Evolutionary conservation across 2,329 filamentous ascomycete genomes (phyloP).

Genomic region (Fusarium burgessii): DNA sequence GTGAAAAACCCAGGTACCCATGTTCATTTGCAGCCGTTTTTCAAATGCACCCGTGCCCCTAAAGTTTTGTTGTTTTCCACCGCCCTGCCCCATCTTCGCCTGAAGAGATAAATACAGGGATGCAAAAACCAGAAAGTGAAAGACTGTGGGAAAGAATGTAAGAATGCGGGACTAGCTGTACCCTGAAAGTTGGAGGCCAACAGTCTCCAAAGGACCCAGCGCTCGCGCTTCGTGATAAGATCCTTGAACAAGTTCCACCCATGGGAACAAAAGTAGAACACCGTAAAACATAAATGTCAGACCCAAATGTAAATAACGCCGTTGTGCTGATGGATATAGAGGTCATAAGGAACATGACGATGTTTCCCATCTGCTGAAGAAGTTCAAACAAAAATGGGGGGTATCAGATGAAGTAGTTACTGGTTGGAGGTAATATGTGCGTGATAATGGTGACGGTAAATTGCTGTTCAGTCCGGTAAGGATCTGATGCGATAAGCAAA

Average conservation of each 20-base stretch:
- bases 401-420: conserved; percentile 54
- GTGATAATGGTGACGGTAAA: conserved; percentile 34
- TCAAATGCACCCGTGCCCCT: conserved; percentile 21
- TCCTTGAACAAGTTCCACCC: conserved; percentile 16
- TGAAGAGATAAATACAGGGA: conserved; percentile 15
- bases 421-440: conserved; percentile 48
- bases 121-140: conserved; percentile 17
- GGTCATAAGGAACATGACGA: conserved; percentile 48
- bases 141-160: conserved; percentile 7
- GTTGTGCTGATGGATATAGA: conserved; percentile 48
- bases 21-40: conserved; percentile 28
- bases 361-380: conserved; percentile 45
- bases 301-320: conserved; percentile 46
- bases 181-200: conserved; percentile 28
- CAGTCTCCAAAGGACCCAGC: conserved; percentile 13
- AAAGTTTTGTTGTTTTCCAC: conserved; percentile 26
- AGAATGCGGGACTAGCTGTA: conserved; percentile 22
- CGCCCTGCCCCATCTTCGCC: conserved; percentile 25
- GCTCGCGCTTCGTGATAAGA: conserved; percentile 29
- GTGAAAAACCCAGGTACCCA: conserved; percentile 7
- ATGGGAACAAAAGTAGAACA: conserved; percentile 34
- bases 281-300: conserved; percentile 42
- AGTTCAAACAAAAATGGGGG: conserved; percentile 47
- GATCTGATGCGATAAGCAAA: conserved; percentile 3
- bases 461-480: conserved; percentile 2